phyloP scores from a whole-genome alignment of 805 yeast species.

The Candida nonsorbophila region DNA sequence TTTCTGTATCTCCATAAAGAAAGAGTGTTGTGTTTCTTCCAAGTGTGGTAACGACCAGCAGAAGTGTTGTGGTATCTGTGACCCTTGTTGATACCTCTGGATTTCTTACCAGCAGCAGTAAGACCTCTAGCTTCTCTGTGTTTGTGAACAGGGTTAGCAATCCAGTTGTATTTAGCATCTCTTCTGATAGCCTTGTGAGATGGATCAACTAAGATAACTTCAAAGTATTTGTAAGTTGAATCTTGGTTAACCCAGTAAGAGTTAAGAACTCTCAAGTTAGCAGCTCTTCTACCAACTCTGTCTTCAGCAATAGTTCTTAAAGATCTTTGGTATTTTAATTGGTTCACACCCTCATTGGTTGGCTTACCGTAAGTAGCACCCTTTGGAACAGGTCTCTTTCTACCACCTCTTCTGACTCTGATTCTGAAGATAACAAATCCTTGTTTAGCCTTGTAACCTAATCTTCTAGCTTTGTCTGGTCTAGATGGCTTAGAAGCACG shows the following conservation, averaged over 20 bases:
- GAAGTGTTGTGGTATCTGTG: conserved; percentile 97
- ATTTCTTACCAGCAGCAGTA: conserved; percentile 96
- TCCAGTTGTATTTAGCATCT: conserved; percentile 99
- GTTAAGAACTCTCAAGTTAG: conserved; percentile 99
- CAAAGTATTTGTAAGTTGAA: conserved; percentile 98
- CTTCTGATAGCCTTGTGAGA: conserved; percentile 98
- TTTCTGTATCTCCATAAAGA: conserved; percentile 99
- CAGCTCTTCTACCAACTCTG: conserved; percentile 98
- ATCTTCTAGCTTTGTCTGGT: conserved; percentile 99
- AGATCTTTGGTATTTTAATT: conserved; percentile 98
- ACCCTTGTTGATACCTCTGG: conserved; percentile 99
- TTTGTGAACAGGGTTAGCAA: conserved; percentile 99
- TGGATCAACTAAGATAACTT: conserved; percentile 97
- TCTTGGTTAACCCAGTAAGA: conserved; percentile 99
- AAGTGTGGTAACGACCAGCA: conserved; percentile 98
- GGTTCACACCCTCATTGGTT: conserved; percentile 99
- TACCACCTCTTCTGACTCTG: conserved; percentile 99
- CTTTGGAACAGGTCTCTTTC: conserved; percentile 99
- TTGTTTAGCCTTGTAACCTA: conserved; percentile 99
- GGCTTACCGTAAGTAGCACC: conserved; percentile 99
- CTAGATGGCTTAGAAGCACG: conserved; percentile 98
- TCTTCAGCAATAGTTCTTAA: conserved; percentile 98
- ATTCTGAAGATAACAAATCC: conserved; percentile 98
- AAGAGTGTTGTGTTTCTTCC: conserved; percentile 99
- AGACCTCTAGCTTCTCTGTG: conserved; percentile 99